Percentiles rank a stretch among this genome's conserved stretches.
Evolutionary conservation across 78 protist species (phyloP).

Genomic region (Pigoraptor vietnamica): DNA sequence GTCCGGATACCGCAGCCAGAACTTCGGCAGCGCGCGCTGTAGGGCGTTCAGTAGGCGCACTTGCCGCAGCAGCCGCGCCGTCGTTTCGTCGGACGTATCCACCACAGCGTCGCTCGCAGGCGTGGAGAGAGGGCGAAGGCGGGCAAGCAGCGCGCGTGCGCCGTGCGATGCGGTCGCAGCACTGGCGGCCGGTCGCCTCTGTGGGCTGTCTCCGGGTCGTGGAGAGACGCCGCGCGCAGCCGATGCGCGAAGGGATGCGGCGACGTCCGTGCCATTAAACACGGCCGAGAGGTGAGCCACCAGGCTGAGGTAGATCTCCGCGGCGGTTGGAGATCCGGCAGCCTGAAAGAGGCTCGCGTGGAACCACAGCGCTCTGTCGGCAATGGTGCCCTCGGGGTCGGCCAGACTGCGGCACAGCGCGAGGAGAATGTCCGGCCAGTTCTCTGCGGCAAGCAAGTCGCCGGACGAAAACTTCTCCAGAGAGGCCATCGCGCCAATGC

Average conservation of each 20-base stretch:
- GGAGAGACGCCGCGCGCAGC: not conserved
- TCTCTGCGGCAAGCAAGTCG: not conserved
- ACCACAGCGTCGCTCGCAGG: not conserved
- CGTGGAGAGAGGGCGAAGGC: not conserved
- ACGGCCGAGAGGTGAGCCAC: not conserved
- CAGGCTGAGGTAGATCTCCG: not conserved
- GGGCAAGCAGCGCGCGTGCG: not conserved
- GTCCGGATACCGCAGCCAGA: not conserved
- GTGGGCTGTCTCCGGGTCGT: not conserved
- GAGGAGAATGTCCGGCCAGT: not conserved
- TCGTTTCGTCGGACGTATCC: not conserved
- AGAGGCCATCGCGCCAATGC: not conserved
- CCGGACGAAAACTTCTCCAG: not conserved
- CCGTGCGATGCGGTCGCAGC: not conserved
- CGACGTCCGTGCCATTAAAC: not conserved
- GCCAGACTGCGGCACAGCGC: not conserved
- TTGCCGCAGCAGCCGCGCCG: not conserved
- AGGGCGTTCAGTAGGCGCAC: not conserved
- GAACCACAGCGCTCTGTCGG: not conserved
- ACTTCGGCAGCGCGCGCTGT: not conserved
- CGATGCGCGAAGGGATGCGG: not conserved
- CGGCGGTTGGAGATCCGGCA: not conserved
- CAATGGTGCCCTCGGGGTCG: not conserved
- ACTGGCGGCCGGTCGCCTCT: not conserved
- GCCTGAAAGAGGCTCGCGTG: not conserved